Percentiles rank a stretch among this genome's conserved stretches.
Evolutionary conservation across 495 filamentous ascomycete genomes (phyloP).

Genomic region (Xylaria castorea): DNA sequence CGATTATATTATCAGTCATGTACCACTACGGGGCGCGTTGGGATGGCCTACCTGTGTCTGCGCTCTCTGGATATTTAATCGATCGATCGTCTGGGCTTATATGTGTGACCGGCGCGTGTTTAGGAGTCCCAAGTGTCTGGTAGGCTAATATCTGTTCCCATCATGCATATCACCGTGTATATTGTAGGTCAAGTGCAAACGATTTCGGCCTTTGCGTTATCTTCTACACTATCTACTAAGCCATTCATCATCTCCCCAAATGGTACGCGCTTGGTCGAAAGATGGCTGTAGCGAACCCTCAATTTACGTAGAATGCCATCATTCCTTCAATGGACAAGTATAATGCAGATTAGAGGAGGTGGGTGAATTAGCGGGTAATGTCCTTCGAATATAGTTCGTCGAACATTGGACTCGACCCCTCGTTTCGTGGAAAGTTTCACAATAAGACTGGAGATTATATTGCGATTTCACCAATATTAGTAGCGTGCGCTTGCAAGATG

Average conservation of each 20-base stretch:
- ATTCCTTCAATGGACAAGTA: background rate
- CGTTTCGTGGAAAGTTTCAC: background rate
- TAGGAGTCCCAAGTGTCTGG: background rate
- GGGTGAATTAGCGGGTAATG: constrained; percentile 2
- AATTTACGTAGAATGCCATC: background rate
- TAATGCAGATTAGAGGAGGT: background rate
- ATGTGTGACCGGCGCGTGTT: background rate
- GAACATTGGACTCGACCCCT: background rate
- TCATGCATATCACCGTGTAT: background rate
- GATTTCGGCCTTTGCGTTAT: background rate
- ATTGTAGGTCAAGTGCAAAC: background rate
- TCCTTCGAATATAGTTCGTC: background rate
- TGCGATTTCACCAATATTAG: background rate
- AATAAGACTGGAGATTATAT: background rate
- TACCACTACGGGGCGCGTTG: background rate
- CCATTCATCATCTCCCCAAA: background rate
- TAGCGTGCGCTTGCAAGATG: background rate
- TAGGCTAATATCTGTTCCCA: background rate
- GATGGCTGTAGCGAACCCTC: background rate
- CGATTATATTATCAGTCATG: constrained; percentile 3
- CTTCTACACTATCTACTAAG: no score
- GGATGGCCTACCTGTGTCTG: background rate
- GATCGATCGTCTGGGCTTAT: background rate
- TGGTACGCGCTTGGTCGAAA: background rate
- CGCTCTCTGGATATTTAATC: background rate